Evolutionary conservation across 495 filamentous ascomycete species (phyloP).

Genomic region (Aspergillus diversus): DNA sequence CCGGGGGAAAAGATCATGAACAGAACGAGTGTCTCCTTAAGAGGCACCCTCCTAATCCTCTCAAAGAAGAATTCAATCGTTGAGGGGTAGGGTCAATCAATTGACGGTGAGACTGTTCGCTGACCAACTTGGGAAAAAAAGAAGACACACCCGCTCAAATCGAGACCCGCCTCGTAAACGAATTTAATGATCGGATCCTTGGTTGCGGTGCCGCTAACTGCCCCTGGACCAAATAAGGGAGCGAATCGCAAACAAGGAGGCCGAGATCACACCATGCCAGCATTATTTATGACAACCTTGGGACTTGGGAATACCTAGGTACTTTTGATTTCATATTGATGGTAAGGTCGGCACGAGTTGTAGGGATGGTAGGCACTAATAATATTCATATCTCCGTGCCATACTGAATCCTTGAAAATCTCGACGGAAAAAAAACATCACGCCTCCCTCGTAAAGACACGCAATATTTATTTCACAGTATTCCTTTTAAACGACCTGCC

Average conservation of each 20-base stretch:
- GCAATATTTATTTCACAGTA: no score
- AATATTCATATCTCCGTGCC: no score
- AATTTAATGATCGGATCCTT: not conserved
- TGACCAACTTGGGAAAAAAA: not conserved
- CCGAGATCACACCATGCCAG: not conserved
- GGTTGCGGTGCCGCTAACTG: slow-evolving; percentile 1
- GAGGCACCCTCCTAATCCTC: slow-evolving; percentile 21
- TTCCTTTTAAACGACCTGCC: no score
- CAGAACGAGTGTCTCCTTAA: slow-evolving; percentile 22
- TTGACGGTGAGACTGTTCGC: not conserved
- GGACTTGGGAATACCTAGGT: no score
- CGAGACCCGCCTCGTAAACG: slow-evolving; percentile 6
- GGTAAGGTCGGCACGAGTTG: no score
- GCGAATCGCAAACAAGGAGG: not conserved
- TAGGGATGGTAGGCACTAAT: no score
- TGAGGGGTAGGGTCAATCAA: not conserved
- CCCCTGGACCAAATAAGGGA: slow-evolving; percentile 1
- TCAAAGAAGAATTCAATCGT: slow-evolving; percentile 11
- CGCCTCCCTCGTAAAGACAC: no score
- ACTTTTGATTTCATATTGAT: no score
- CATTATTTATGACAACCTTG: not conserved
- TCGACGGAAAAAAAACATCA: no score
- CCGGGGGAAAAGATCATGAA: slow-evolving; percentile 19
- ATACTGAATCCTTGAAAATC: no score
- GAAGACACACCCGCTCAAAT: slow-evolving; percentile 1